Evolutionary conservation across 108 stramenopile genomes (phyloP), one percentile per base, ranked within the genome.

Genomic region (Pseudonitzschia multiseries): DNA sequence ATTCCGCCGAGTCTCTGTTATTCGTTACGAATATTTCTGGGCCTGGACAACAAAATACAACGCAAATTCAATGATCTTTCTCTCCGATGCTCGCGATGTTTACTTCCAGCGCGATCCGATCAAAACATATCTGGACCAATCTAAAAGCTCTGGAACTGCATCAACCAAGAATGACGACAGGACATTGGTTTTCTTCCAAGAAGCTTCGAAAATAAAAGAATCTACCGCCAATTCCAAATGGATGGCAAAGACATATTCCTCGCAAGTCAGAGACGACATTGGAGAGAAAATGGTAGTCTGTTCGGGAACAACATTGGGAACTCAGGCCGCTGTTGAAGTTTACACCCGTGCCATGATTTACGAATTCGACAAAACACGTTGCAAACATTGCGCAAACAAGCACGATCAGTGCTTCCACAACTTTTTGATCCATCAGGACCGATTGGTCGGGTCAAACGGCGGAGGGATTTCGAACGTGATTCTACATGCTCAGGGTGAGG

Each of bases 1-100:
- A 61, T 2, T 20, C 8, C 71, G 71, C 17, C 59, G 24, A 12
- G 60, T 61, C 22, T 36, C 59, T 13, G 29, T 50, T 18, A 28
- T 79, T 32, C 74, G 79, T 28, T 80, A 60, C 40, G 79, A 80
- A 72, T 69, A 76, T 50, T 80, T 76, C 40, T 80, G 74, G 74
- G 69, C 57, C 4, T 80, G 79, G 79, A 43, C 51, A 2, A n/a
- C 0, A 41, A 15, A 57, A 24, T 80, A 80, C 48, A 21, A 28
- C 17, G 51, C 74, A 41, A 62, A 48, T 6, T 24, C 36, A 8
- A n/a, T 61, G 14, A 71, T 80, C 28, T 51, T 68, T 4, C 17
- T 80, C 1, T 31, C 51, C 8, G 79, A 80, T 59, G 57, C 40
- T 26, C 69, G 79, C 13, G 79, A 80, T 60, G 46, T 76, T 20